Evolutionary conservation across 2,329 filamentous ascomycete genomes (phyloP).

Genomic region (Fusarium fracticaudum): DNA sequence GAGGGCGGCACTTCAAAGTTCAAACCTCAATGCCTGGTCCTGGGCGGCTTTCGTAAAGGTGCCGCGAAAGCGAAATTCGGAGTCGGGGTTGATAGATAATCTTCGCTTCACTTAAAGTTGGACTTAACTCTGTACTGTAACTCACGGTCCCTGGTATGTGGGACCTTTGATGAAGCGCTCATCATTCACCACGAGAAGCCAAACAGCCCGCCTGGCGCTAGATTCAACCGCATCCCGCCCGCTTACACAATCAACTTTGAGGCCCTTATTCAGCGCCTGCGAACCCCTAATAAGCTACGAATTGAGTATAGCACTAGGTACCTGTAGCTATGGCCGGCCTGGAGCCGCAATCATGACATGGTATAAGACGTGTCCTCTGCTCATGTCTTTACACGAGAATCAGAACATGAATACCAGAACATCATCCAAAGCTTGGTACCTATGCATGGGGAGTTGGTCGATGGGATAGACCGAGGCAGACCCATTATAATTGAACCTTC

Average conservation of each 20-base stretch:
- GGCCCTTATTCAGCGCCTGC: slow-evolving; percentile 9
- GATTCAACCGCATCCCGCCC: slow-evolving; percentile 18
- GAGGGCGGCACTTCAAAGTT: slow-evolving; percentile 14
- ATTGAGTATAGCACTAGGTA: background rate
- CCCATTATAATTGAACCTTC: slow-evolving; percentile 17
- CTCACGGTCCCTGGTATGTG: slow-evolving; percentile 6
- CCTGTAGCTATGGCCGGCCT: background rate
- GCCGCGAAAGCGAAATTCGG: slow-evolving; percentile 16
- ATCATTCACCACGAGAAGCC: slow-evolving; percentile 3
- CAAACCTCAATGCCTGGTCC: background rate
- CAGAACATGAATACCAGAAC: background rate
- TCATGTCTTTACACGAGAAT: background rate
- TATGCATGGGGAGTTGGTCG: background rate
- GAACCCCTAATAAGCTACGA: background rate
- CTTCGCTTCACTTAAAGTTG: slow-evolving; percentile 6
- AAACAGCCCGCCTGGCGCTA: background rate
- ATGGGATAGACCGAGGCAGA: background rate
- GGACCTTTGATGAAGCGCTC: slow-evolving; percentile 1
- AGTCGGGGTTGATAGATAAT: background rate
- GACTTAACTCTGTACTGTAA: background rate
- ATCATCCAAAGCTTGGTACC: background rate
- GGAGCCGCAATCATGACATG: background rate
- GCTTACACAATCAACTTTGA: slow-evolving; percentile 20
- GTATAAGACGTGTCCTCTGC: background rate
- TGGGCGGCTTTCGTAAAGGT: background rate